Evolutionary conservation across 345 rosid species (phyloP).

Genomic region (Brassica juncea): DNA sequence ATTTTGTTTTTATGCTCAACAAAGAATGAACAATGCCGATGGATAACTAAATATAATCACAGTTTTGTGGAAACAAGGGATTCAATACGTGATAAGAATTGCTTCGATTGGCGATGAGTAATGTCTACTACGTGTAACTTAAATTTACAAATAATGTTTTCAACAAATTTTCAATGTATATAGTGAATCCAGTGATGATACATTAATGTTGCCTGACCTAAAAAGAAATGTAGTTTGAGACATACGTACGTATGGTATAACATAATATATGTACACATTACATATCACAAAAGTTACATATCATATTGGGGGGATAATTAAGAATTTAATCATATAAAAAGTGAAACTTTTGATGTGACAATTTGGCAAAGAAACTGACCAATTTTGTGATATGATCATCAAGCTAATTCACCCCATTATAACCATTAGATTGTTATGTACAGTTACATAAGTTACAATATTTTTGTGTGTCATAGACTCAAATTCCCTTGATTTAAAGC

Average conservation of each 20-base stretch:
- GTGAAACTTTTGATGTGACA: no score
- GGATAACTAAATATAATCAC: constrained; percentile 18
- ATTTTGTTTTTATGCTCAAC: constrained; percentile 4
- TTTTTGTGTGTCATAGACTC: no score
- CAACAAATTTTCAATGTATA: neutral
- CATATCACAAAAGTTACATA: no score
- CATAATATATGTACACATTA: no score
- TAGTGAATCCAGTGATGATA: constrained; percentile 20
- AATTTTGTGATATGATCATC: no score
- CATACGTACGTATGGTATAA: neutral
- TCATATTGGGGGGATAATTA: no score
- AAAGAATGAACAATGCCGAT: constrained; percentile 20
- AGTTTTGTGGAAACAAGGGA: constrained; percentile 24
- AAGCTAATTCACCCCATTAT: no score
- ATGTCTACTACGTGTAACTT: constrained; percentile 1
- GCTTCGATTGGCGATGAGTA: constrained; percentile 22
- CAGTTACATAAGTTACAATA: no score
- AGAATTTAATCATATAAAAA: no score
- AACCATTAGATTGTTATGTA: no score
- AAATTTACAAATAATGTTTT: neutral
- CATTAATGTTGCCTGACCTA: constrained; percentile 27
- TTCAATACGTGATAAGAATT: constrained; percentile 1
- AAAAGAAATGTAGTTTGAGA: constrained; percentile 10
- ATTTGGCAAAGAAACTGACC: no score
- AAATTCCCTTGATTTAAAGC: no score